A percentile compares a stretch with the other conserved stretches of the same genome.
phyloP scores from a whole-genome alignment of 129 eudicot genomes.

The Flaveria linearis region DNA sequence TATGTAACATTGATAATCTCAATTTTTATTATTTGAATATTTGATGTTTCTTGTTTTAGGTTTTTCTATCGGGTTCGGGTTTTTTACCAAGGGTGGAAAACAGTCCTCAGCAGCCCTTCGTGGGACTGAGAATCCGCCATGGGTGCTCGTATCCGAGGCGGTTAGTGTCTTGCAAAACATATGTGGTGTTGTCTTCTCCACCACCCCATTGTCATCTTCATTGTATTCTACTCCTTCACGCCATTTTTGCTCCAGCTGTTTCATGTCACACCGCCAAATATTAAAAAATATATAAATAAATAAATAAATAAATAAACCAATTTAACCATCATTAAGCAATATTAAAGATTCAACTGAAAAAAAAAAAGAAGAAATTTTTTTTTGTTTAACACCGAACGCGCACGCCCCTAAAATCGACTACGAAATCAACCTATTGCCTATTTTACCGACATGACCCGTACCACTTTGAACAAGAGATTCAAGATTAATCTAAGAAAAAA shows the following conservation, averaged over 20 bases:
- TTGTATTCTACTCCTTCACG: slow-evolving; percentile 51
- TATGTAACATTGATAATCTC: not conserved
- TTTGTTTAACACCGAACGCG: too few relatives aligned
- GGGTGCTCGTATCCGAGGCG: slow-evolving; percentile 97
- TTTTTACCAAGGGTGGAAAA: slow-evolving; percentile 82
- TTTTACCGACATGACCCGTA: too few relatives aligned
- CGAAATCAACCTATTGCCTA: too few relatives aligned
- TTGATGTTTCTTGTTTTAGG: too few relatives aligned
- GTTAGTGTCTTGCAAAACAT: slow-evolving; percentile 99
- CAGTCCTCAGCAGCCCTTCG: slow-evolving; percentile 99
- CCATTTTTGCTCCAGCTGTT: slow-evolving; percentile 78
- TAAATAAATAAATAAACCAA: not conserved
- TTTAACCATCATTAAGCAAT: not conserved
- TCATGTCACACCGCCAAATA: not conserved
- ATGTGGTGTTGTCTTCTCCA: slow-evolving; percentile 73
- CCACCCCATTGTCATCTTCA: slow-evolving; percentile 54
- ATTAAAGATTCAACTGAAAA: not conserved
- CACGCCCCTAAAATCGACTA: too few relatives aligned
- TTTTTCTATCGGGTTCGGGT: too few relatives aligned
- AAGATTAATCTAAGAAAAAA: too few relatives aligned
- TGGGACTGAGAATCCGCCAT: slow-evolving; percentile 98
- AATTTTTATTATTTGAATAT: too few relatives aligned
- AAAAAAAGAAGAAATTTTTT: too few relatives aligned
- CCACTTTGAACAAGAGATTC: too few relatives aligned
- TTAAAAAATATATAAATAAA: not conserved